phyloP scores from a whole-genome alignment of 2,329 filamentous ascomycete genomes.

The Trichoderma aggressivum region DNA sequence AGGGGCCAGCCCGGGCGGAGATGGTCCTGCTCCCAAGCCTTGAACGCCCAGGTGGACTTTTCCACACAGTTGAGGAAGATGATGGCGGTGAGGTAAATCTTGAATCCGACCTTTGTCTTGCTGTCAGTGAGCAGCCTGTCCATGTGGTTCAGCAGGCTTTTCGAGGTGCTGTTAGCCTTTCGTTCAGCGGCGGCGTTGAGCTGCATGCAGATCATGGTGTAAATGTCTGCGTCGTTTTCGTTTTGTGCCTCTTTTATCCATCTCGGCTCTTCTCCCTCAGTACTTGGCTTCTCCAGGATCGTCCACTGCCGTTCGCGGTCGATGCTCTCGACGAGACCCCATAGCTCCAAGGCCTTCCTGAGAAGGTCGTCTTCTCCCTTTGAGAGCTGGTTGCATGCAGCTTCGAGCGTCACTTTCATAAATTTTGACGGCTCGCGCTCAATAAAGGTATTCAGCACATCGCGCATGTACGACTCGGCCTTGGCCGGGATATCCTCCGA shows the following conservation, averaged over 20 bases:
- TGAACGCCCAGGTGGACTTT: constrained; percentile 67
- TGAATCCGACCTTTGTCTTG: constrained; percentile 57
- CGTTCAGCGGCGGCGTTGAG: constrained; percentile 63
- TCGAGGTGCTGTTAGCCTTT: constrained; percentile 58
- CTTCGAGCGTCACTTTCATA: constrained; percentile 56
- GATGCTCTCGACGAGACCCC: constrained; percentile 63
- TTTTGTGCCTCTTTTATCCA: constrained; percentile 48
- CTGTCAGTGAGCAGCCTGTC: constrained; percentile 60
- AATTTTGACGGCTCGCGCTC: constrained; percentile 58
- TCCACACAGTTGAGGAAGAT: constrained; percentile 64
- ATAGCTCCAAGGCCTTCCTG: constrained; percentile 58
- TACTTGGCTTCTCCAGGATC: constrained; percentile 47
- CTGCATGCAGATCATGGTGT: constrained; percentile 61
- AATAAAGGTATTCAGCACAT: constrained; percentile 55
- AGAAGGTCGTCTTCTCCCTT: constrained; percentile 54
- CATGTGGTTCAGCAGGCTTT: constrained; percentile 56
- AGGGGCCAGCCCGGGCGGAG: constrained; percentile 60
- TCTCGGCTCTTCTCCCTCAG: constrained; percentile 39
- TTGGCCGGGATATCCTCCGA: constrained; percentile 58
- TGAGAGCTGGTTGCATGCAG: constrained; percentile 45
- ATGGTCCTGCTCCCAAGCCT: constrained; percentile 63
- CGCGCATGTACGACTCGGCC: constrained; percentile 59
- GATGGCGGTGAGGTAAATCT: constrained; percentile 59
- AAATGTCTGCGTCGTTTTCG: constrained; percentile 53
- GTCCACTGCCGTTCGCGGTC: constrained; percentile 62